Evolutionary conservation across 2,329 filamentous ascomycete species (phyloP).

Genomic region (Pestalotiopsis fici): DNA sequence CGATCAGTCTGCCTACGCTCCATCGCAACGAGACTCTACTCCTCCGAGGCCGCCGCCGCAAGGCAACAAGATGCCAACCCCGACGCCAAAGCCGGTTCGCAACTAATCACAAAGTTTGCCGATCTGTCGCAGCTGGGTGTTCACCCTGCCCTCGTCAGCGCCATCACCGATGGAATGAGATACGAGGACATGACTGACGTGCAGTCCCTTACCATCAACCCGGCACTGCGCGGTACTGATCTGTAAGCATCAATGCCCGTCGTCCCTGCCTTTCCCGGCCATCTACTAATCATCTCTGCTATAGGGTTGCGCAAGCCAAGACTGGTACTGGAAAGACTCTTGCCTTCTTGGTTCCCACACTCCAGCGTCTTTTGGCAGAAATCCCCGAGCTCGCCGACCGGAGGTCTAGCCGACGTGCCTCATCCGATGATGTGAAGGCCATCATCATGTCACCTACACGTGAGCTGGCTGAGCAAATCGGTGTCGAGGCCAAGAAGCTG

Average conservation of each 20-base stretch:
- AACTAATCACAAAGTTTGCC: slow-evolving; percentile 39
- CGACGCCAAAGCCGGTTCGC: slow-evolving; percentile 12
- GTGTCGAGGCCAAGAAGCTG: slow-evolving; percentile 74
- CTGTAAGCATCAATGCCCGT: slow-evolving; percentile 59
- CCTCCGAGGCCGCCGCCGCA: slow-evolving; percentile 6
- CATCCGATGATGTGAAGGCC: slow-evolving; percentile 63
- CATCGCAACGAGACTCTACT: slow-evolving; percentile 10
- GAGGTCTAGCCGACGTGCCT: slow-evolving; percentile 33
- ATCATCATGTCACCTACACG: slow-evolving; percentile 79
- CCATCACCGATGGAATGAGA: slow-evolving; percentile 72
- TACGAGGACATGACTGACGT: slow-evolving; percentile 92
- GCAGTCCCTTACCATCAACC: slow-evolving; percentile 79
- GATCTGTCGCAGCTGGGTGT: slow-evolving; percentile 53
- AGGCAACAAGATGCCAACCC: neutral
- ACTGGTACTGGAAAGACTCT: slow-evolving; percentile 97
- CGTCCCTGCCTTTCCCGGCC: neutral
- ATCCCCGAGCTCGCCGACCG: slow-evolving; percentile 62
- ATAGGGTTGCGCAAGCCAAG: slow-evolving; percentile 86
- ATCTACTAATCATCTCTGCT: neutral
- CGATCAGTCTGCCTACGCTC: neutral
- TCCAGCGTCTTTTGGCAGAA: slow-evolving; percentile 74
- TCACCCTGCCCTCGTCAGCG: slow-evolving; percentile 63
- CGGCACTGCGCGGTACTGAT: slow-evolving; percentile 78
- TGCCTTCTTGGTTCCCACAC: slow-evolving; percentile 83
- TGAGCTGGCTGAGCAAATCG: slow-evolving; percentile 80